Conservation (phyloP, 2,329 filamentous ascomycete species). For the Rhinocladiella similis region DNA sequence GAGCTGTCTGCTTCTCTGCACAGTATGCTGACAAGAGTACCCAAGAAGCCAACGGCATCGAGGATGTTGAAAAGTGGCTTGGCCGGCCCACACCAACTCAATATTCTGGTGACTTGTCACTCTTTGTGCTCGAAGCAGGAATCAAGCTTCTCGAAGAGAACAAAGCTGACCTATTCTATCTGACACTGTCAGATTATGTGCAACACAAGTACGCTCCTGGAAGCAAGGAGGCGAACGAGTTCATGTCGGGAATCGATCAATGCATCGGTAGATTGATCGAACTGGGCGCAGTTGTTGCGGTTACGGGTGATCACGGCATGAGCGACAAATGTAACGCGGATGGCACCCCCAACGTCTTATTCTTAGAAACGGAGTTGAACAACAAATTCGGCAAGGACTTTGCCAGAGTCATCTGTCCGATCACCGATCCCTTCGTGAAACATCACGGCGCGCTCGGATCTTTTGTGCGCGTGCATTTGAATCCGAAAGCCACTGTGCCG, state of each 20-base stretch:
- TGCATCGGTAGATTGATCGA: constrained; percentile 36
- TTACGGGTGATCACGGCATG: constrained; percentile 49
- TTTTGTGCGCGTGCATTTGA: constrained; percentile 44
- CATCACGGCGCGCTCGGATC: constrained; percentile 46
- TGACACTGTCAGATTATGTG: constrained; percentile 48
- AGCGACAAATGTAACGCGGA: constrained; percentile 39
- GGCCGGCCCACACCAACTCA: constrained; percentile 40
- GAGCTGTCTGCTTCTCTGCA: constrained; percentile 43
- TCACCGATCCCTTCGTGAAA: constrained; percentile 46
- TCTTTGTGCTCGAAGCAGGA: constrained; percentile 47
- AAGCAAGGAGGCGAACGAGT: constrained; percentile 38
- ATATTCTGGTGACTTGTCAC: constrained; percentile 46
- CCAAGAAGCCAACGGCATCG: constrained; percentile 38
- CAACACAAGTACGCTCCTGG: constrained; percentile 46
- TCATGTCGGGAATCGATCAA: constrained; percentile 38
- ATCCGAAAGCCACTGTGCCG: constrained; percentile 21
- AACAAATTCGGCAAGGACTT: constrained; percentile 33
- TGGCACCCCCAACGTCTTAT: constrained; percentile 42
- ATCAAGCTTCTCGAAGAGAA: constrained; percentile 43
- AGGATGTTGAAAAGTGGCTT: constrained; percentile 40
- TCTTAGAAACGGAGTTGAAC: constrained; percentile 41
- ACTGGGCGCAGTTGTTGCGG: constrained; percentile 39
- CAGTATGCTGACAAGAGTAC: constrained; percentile 35
- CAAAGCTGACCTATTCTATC: constrained; percentile 43
- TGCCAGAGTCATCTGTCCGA: constrained; percentile 46